These are phyloP conservation scores for Pseudocercospora pini-densiflorae DNA, from an alignment of 2,329 filamentous ascomycete species.

Conservation along the genomic window DNA sequence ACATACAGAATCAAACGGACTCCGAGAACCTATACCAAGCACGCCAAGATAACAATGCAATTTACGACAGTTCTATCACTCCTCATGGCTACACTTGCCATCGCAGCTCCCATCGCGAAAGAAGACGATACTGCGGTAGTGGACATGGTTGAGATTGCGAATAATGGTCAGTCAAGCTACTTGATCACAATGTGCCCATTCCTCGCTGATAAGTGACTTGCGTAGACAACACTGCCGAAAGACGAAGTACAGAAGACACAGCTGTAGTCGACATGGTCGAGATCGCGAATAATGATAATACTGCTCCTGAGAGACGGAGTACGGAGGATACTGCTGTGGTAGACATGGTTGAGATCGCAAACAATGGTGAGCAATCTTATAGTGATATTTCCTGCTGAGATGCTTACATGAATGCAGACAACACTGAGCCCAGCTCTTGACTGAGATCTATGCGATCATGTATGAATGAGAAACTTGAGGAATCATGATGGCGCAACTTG, in stretches of 20 bases:
- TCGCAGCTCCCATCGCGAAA: slow-evolving; percentile 5
- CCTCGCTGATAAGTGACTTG: too few relatives aligned
- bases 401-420: background rate
- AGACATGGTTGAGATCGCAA: slow-evolving; percentile 10
- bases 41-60: background rate
- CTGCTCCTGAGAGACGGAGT: background rate
- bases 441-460: background rate
- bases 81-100: background rate
- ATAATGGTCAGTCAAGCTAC: background rate
- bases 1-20: background rate
- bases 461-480: background rate
- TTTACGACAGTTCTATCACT: background rate
- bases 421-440: background rate
- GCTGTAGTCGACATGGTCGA: background rate
- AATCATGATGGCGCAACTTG: background rate
- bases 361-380: slow-evolving; percentile 10
- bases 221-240: background rate
- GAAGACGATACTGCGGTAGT: slow-evolving; percentile 3
- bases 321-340: slow-evolving; percentile 4
- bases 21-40: background rate
- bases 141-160: slow-evolving; percentile 10
- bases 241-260: background rate
- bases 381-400: too few relatives aligned
- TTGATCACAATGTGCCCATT: background rate
- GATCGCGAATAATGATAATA: background rate